These are phyloP conservation scores for Pseudocercospora musae DNA, from an alignment of 2,329 filamentous ascomycete genomes.

Conservation along the genomic window DNA sequence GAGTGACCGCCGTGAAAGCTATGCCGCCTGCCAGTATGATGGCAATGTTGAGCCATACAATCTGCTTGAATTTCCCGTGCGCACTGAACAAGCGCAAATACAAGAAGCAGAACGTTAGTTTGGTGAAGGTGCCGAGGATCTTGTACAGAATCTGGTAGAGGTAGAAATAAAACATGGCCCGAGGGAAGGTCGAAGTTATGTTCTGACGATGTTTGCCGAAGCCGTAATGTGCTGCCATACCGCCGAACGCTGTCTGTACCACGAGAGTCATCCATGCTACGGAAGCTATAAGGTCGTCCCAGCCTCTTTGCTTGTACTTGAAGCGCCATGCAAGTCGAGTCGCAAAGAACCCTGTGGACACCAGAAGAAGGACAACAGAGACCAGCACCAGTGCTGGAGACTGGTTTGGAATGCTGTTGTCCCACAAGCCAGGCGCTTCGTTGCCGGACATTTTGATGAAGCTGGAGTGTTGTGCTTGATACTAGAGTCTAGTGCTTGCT, in stretches of 20 bases:
- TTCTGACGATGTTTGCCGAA: slow-evolving; percentile 26
- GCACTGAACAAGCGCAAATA: slow-evolving; percentile 25
- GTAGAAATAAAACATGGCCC: slow-evolving; percentile 28
- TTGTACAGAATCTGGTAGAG: slow-evolving; percentile 32
- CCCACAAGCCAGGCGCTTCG: neutral
- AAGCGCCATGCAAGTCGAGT: slow-evolving; percentile 21
- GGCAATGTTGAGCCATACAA: slow-evolving; percentile 10
- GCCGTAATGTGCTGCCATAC: slow-evolving; percentile 22
- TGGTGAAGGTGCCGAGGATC: slow-evolving; percentile 28
- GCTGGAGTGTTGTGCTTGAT: neutral
- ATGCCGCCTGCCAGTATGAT: slow-evolving; percentile 20
- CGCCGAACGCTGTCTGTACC: slow-evolving; percentile 22
- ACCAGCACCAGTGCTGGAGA: slow-evolving; percentile 19
- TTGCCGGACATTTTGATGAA: neutral
- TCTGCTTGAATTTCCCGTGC: slow-evolving; percentile 12
- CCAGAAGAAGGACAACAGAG: slow-evolving; percentile 21
- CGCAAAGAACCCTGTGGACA: slow-evolving; percentile 22
- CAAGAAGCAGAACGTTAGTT: slow-evolving; percentile 28
- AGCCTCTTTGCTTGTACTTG: slow-evolving; percentile 19
- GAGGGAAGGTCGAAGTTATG: slow-evolving; percentile 16
- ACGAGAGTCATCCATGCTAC: slow-evolving; percentile 23
- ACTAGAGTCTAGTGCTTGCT: neutral
- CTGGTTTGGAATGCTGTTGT: slow-evolving; percentile 19
- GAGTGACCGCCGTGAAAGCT: slow-evolving; percentile 26
- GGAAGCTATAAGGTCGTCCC: slow-evolving; percentile 24